A percentile compares a stretch with the other conserved stretches of the same genome.
Conservation (phyloP, 1,284 basidiomycete species). For the Malassezia vespertilionis region DNA sequence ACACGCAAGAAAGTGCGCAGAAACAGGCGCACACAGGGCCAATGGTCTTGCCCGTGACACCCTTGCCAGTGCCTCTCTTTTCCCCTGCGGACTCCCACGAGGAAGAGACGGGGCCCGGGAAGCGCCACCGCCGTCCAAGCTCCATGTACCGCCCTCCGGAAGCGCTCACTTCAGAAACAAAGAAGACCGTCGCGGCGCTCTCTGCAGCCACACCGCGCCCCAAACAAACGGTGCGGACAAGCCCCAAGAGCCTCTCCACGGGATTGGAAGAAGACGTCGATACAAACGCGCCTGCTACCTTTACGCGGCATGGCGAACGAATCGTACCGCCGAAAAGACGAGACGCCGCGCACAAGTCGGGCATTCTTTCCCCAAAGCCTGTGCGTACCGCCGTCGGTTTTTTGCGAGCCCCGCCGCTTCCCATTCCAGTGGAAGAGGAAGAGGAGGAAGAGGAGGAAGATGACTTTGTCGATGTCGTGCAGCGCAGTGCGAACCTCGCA, state of each 20-base stretch:
- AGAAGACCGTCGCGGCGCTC: constrained; percentile 3
- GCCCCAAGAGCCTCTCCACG: not conserved
- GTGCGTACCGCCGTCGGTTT: constrained; percentile 10
- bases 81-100: not conserved
- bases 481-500: constrained; percentile 3
- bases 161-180: constrained; percentile 25
- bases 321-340: constrained; percentile 7
- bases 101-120: constrained; percentile 21
- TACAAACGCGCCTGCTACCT: constrained; percentile 8
- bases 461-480: constrained; percentile 9
- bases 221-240: not conserved
- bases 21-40: not conserved
- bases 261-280: too few species aligned
- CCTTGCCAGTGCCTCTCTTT: not conserved
- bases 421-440: not conserved
- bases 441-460: constrained; percentile 7
- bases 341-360: not conserved
- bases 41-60: too few species aligned
- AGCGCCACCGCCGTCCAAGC: constrained; percentile 32
- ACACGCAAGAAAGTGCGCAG: not conserved
- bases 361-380: constrained; percentile 13
- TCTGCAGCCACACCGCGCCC: not conserved
- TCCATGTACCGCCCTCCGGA: constrained; percentile 34
- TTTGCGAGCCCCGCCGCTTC: constrained; percentile 1
- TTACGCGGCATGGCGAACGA: constrained; percentile 15